A percentile compares a stretch with the other conserved stretches of the same genome.
Conservation (phyloP, 148 eudicot species). For the Camellia sinensis region DNA sequence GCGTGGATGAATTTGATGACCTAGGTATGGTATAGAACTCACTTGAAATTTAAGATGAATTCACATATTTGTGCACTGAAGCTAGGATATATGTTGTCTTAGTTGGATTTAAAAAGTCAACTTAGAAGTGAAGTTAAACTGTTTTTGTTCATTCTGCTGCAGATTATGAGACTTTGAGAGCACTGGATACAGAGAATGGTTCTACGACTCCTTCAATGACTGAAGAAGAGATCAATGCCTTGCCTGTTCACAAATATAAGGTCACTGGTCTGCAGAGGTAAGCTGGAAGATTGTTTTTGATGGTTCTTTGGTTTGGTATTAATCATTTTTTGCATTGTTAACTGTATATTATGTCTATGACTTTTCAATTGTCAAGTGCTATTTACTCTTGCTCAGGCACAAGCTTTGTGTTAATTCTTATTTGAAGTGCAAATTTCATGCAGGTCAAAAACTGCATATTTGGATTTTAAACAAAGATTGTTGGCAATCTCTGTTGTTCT, state of each 20-base stretch:
- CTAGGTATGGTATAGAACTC: slow-evolving; percentile 23
- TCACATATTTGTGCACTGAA: not conserved
- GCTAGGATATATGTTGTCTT: not conserved
- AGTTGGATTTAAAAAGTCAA: not conserved
- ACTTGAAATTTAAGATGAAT: not conserved
- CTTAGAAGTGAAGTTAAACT: not conserved
- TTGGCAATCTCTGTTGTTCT: no score
- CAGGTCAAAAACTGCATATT: no score
- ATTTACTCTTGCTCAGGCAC: no score
- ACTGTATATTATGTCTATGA: no score
- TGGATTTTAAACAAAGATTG: no score
- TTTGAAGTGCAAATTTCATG: no score
- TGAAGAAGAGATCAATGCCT: slow-evolving; percentile 50
- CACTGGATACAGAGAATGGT: slow-evolving; percentile 43
- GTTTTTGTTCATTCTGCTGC: slow-evolving; percentile 16
- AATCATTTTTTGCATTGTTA: no score
- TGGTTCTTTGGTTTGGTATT: not conserved
- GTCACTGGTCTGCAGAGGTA: slow-evolving; percentile 25
- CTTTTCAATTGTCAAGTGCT: not conserved
- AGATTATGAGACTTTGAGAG: slow-evolving; percentile 53
- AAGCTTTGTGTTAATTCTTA: no score
- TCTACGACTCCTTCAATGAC: slow-evolving; percentile 33
- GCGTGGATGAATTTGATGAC: slow-evolving; percentile 34
- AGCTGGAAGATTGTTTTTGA: slow-evolving; percentile 6
- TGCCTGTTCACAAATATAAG: slow-evolving; percentile 53